Percentiles rank a stretch among this genome's conserved stretches.
Conservation (phyloP, 208 protist species). For the Angomonas ambiguus region DNA sequence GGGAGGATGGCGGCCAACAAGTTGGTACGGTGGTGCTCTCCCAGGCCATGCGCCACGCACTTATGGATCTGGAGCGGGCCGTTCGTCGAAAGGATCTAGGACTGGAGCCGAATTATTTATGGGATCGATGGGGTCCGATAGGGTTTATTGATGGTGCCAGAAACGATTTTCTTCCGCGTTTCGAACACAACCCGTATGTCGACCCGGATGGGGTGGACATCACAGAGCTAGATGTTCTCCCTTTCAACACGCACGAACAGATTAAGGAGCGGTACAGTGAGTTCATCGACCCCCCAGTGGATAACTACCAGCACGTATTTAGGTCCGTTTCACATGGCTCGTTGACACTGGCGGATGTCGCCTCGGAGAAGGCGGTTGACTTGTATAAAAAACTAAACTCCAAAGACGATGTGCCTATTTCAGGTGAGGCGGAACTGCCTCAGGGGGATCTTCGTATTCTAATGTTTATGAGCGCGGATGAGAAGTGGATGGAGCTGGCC, state of each 20-base stretch:
- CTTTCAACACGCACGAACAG: constrained; percentile 88
- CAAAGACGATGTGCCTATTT: constrained; percentile 36
- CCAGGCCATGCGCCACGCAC: constrained; percentile 83
- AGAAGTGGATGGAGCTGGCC: constrained; percentile 30
- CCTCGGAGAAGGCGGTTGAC: constrained; percentile 29
- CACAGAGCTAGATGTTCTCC: constrained; percentile 81
- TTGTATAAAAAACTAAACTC: constrained; percentile 57
- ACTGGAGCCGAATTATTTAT: constrained; percentile 83
- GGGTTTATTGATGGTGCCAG: constrained; percentile 86
- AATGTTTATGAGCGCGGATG: constrained; percentile 68
- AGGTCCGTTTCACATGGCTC: constrained; percentile 55
- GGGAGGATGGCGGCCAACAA: constrained; percentile 79
- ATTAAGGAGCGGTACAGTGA: constrained; percentile 80
- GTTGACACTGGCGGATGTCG: constrained; percentile 68
- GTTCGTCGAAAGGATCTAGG: constrained; percentile 78
- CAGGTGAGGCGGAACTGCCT: constrained; percentile 35
- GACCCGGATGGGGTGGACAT: constrained; percentile 89
- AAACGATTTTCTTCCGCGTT: constrained; percentile 81
- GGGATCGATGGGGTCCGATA: constrained; percentile 87
- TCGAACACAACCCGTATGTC: constrained; percentile 83
- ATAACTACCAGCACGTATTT: constrained; percentile 65
- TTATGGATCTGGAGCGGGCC: constrained; percentile 88
- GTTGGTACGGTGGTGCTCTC: constrained; percentile 81
- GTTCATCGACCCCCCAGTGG: constrained; percentile 77
- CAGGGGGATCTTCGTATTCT: constrained; percentile 65